Evolutionary conservation across 352 stramenopile species (phyloP), one percentile per base, ranked within the genome.

Genomic region (Globisporangium acanthophoron): DNA sequence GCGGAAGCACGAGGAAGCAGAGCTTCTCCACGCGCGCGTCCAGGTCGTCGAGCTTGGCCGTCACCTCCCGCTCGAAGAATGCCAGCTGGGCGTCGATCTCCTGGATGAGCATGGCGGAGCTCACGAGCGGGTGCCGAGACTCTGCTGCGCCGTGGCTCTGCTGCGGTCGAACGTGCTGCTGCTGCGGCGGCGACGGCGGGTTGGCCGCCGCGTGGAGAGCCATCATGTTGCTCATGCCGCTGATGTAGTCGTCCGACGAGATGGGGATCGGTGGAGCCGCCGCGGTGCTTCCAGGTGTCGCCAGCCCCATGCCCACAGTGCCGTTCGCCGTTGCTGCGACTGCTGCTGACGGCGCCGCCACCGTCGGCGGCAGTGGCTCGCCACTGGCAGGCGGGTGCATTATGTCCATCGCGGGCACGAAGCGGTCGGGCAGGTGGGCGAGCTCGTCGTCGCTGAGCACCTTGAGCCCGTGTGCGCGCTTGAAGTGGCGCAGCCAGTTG

Each of bases 401-500:
- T 64, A 83, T 75, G 40, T 88, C 76, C 81, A 91, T 91, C 1
- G 71, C 71, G 1, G 81, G 69, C 50, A 73, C 70, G 54, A 91
- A 91, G 16, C 70, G 67, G 13, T 79, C 70, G 0, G 81, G 73
- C 13, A 91, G 53, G 5, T 74, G 66, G 31, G 69, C 66, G 24
- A 91, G 33, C 37, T 91, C 81, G 2, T 82, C 66, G 2, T 82
- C 61, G 15, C 49, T 67, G 51, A 91, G 58, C 18, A 57, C 56
- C 68, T 80, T 86, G 52, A 91, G 74, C 16, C 71, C 65, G 57
- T 91, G 76, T 11, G 77, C 76, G 40, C 74, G 71, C 60, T 87
- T 87, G 54, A 91, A 91, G 41, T 89, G 73, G 11, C 75, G 68
- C 46, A 91, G 47, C 81, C 81, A 91, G 31, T 76, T 76, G 52